Evolutionary conservation across 495 filamentous ascomycete genomes (phyloP), one percentile per base, ranked within the genome.

Genomic region (Aspergillus taichungensis): DNA sequence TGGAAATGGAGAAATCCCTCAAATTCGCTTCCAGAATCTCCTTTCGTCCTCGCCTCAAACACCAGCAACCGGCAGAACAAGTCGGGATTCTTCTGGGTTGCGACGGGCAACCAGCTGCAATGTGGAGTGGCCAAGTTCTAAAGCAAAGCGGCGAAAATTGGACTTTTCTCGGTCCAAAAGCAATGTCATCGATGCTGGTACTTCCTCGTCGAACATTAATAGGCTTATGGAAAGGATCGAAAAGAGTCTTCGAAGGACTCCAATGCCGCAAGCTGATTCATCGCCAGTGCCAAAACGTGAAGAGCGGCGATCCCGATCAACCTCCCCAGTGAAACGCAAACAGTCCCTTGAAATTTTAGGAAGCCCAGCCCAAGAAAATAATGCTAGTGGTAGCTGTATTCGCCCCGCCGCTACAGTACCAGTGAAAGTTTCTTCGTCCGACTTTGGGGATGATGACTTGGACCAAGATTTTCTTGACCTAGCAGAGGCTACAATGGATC

Each of bases 91-190:
- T 13, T 70, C 74, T 36, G 69, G 74, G 0, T 57, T 88, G 42
- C 73, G 81, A 56, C 79, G 85, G 45, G 75, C 83, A 0, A 71
- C 79, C 18, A 94, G 88, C 61, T 94, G 80, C 57, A 87, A 85
- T 34, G 79, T 63, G 38, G 73, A 73, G 55, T 79, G 71, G 71
- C 78, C 72, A 30, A 70, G 62, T 37, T 75, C 70, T 7, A 70
- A 75, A 27, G 59, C 73, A 24, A 87, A 88, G 50, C 65, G 69
- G 43, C 56, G 72, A 49, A 69, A 59, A 35, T 41, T 70, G 24
- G 55, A 61, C 9, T 73, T 67, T 54, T 66, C 59, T 66, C 76
- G 47, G 53, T 73, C 57, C 59, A 73, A 18, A 64, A 84, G 61
- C 57, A 77, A 53, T 67, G 75, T 66, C 59, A 58, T 78, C 47